Percentiles rank a stretch among this genome's conserved stretches.
Evolutionary conservation across 202 grass and related monocot species (phyloP).

Genomic region (Panicum hallii): DNA sequence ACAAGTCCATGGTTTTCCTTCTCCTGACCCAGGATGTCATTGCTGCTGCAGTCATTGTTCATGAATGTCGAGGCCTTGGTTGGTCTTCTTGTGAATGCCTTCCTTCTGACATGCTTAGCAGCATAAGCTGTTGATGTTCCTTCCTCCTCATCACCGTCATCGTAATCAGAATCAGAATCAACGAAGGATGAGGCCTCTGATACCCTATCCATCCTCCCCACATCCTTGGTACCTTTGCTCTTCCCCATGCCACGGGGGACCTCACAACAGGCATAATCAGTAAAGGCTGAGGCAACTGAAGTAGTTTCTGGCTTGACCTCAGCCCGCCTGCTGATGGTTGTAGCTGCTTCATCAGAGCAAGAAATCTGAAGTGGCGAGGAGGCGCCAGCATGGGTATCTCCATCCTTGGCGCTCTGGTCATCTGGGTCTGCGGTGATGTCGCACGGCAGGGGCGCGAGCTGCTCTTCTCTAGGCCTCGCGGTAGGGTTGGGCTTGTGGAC

Average conservation of each 20-base stretch:
- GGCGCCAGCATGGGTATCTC: neutral
- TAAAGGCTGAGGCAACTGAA: neutral
- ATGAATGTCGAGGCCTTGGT: constrained; percentile 11
- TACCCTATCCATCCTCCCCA: neutral
- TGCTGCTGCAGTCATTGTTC: constrained; percentile 3
- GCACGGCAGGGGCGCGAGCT: constrained; percentile 31
- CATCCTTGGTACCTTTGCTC: neutral
- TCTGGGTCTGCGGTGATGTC: neutral
- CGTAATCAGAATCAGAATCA: constrained; percentile 28
- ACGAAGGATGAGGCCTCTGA: constrained; percentile 46
- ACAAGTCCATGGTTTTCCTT: constrained; percentile 50
- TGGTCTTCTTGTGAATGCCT: neutral
- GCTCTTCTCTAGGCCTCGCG: neutral
- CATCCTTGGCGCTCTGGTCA: constrained; percentile 6
- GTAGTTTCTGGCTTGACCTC: neutral
- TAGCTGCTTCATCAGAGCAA: constrained; percentile 42
- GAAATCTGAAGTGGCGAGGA: constrained; percentile 33
- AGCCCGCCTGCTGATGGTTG: neutral
- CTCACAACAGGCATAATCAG: neutral
- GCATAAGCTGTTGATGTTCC: constrained; percentile 11
- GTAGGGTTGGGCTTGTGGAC: constrained; percentile 54
- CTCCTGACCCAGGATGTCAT: constrained; percentile 17
- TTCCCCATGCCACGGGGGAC: constrained; percentile 15
- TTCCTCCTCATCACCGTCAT: constrained; percentile 10
- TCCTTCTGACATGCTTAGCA: constrained; percentile 32